Conservation (phyloP, 768 basidiomycete species). For the Hericium rajendrae region DNA sequence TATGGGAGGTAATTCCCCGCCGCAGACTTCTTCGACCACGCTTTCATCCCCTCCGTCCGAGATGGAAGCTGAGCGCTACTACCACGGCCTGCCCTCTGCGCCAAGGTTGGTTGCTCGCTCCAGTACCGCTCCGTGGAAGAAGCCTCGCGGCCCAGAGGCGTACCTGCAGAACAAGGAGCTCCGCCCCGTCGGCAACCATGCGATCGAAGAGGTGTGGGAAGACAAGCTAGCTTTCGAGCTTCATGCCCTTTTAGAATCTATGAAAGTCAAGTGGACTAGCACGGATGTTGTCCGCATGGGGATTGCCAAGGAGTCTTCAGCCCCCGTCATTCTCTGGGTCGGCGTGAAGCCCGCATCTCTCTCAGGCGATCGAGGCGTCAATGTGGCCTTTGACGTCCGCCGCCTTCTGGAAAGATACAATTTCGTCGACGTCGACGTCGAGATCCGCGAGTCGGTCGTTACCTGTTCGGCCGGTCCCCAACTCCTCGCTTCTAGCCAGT, state of each 20-base stretch:
- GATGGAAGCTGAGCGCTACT: constrained; percentile 17
- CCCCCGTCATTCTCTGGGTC: constrained; percentile 23
- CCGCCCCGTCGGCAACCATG: constrained; percentile 16
- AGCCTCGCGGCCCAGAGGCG: constrained; percentile 17
- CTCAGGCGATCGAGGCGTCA: constrained; percentile 18
- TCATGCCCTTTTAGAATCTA: constrained; percentile 8
- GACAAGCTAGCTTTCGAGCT: constrained; percentile 7
- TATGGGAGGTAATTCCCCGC: too few relatives aligned
- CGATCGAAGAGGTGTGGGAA: constrained; percentile 13
- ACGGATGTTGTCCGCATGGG: constrained; percentile 15
- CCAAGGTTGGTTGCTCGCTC: constrained; percentile 22
- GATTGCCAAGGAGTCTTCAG: constrained; percentile 5
- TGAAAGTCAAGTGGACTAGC: constrained; percentile 14
- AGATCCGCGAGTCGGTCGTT: constrained; percentile 23
- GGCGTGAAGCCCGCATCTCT: constrained; percentile 25
- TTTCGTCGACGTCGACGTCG: constrained; percentile 20
- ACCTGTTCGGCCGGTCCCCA: constrained; percentile 16
- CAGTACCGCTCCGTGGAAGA: constrained; percentile 15
- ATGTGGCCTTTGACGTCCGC: constrained; percentile 17
- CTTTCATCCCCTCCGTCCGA: constrained; percentile 2
- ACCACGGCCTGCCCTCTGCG: constrained; percentile 22
- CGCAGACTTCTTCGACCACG: background rate
- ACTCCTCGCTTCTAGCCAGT: constrained; percentile 19
- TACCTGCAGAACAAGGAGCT: constrained; percentile 19
- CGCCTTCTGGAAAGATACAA: constrained; percentile 18